Percentiles rank a stretch among this genome's conserved stretches.
phyloP scores from a whole-genome alignment of 805 yeast genomes.

The Komagataella ulmi region DNA sequence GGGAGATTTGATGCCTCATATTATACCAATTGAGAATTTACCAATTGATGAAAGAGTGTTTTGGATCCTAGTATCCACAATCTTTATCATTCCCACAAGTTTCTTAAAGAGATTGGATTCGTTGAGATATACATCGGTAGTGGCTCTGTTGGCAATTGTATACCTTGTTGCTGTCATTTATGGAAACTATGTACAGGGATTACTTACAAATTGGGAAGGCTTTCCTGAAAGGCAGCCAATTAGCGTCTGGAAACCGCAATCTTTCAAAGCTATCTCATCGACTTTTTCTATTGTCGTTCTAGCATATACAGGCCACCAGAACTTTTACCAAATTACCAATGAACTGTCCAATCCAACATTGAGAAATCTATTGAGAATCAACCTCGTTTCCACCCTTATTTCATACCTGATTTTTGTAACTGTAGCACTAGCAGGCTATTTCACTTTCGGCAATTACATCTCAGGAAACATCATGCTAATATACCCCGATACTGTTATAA shows the following conservation, averaged over 20 bases:
- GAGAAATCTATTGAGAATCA: slow-evolving; percentile 30
- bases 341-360: slow-evolving; percentile 47
- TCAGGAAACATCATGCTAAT: slow-evolving; percentile 57
- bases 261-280: slow-evolving; percentile 32
- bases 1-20: slow-evolving; percentile 64
- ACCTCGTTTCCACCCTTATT: slow-evolving; percentile 31
- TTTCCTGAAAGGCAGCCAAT: slow-evolving; percentile 32
- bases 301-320: slow-evolving; percentile 76
- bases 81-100: slow-evolving; percentile 50
- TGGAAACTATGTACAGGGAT: slow-evolving; percentile 26
- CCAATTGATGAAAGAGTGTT: slow-evolving; percentile 23
- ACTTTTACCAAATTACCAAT: slow-evolving; percentile 63
- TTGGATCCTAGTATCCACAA: slow-evolving; percentile 38
- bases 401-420: slow-evolving; percentile 45
- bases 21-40: slow-evolving; percentile 23
- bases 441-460: slow-evolving; percentile 57
- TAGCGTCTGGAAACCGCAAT: slow-evolving; percentile 26
- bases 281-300: slow-evolving; percentile 66
- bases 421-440: slow-evolving; percentile 59
- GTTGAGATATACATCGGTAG: slow-evolving; percentile 55
- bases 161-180: slow-evolving; percentile 47
- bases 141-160: slow-evolving; percentile 54
- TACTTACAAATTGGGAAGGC: slow-evolving; percentile 18
- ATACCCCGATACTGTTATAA: slow-evolving; percentile 40
- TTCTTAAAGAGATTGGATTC: slow-evolving; percentile 52